A percentile compares a stretch with the other conserved stretches of the same genome.
Evolutionary conservation across 805 yeast species (phyloP).

Genomic region (Pichia nanzhaoensis): DNA sequence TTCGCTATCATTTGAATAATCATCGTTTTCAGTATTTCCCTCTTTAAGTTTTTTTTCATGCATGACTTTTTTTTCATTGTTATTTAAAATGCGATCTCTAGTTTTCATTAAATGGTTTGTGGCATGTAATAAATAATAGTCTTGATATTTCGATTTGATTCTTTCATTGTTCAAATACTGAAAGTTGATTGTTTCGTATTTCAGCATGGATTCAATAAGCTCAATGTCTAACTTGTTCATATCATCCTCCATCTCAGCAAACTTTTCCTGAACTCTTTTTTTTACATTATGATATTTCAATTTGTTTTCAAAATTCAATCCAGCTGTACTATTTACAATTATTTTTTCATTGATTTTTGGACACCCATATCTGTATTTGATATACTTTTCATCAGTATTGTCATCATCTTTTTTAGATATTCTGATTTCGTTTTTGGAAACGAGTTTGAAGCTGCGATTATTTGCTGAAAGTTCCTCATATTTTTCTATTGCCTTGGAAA

Average conservation of each 20-base stretch:
- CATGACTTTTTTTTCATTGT: constrained; percentile 53
- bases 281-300: constrained; percentile 38
- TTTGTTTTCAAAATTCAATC: constrained; percentile 12
- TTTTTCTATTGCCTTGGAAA: constrained; percentile 29
- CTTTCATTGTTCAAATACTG: constrained; percentile 44
- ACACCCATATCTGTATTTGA: constrained; percentile 29
- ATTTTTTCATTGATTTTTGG: constrained; percentile 5
- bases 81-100: constrained; percentile 74
- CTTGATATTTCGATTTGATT: constrained; percentile 38
- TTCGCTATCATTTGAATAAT: constrained; percentile 19
- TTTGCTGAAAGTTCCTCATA: constrained; percentile 20
- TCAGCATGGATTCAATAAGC: constrained; percentile 58
- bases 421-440: constrained; percentile 19
- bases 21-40: constrained; percentile 21
- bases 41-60: constrained; percentile 33
- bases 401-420: constrained; percentile 5
- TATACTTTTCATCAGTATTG: constrained; percentile 24
- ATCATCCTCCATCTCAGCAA: constrained; percentile 26
- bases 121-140: constrained; percentile 61
- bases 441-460: constrained; percentile 8
- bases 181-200: constrained; percentile 63
- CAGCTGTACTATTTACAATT: constrained; percentile 3
- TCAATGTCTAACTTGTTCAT: constrained; percentile 39
- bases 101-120: constrained; percentile 83
- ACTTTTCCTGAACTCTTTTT: constrained; percentile 36